phyloP scores from a whole-genome alignment of 2,329 filamentous ascomycete species.

The Botrytis porri region DNA sequence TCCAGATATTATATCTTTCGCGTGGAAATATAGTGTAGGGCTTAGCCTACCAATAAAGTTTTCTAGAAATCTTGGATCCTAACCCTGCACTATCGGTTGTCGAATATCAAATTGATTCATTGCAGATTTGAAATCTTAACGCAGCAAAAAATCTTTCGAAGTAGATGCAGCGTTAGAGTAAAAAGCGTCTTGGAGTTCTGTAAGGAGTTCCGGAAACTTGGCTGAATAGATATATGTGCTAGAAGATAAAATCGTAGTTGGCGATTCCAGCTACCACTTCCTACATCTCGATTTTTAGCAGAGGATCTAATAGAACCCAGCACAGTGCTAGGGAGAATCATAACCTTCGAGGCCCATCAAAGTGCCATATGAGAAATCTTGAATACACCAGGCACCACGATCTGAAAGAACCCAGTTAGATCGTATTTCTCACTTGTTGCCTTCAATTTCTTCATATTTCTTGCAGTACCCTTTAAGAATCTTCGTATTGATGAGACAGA shows the following conservation, averaged over 20 bases:
- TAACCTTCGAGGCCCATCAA: not conserved
- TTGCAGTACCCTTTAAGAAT: not conserved
- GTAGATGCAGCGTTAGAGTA: not conserved
- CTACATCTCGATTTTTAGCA: not conserved
- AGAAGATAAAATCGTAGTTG: not conserved
- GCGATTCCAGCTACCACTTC: not conserved
- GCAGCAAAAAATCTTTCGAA: not conserved
- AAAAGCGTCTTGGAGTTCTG: not conserved
- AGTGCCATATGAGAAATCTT: not conserved
- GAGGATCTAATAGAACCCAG: too few species aligned
- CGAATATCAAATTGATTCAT: not conserved
- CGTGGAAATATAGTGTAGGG: conserved; percentile 3
- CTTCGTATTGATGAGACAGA: not conserved
- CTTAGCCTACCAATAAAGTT: conserved; percentile 3
- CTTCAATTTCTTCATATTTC: not conserved
- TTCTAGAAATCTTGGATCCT: not conserved
- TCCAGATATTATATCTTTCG: not conserved
- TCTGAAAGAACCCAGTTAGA: not conserved
- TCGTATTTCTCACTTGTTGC: not conserved
- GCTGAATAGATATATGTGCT: not conserved
- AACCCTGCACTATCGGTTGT: not conserved
- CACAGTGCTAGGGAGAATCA: too few species aligned
- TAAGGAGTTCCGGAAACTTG: not conserved
- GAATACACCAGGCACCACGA: not conserved
- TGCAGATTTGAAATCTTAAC: not conserved